Evolutionary conservation across 1,139 yeast species (phyloP), one percentile per base, ranked within the genome.

Genomic region (Hyphopichia khmerensis): DNA sequence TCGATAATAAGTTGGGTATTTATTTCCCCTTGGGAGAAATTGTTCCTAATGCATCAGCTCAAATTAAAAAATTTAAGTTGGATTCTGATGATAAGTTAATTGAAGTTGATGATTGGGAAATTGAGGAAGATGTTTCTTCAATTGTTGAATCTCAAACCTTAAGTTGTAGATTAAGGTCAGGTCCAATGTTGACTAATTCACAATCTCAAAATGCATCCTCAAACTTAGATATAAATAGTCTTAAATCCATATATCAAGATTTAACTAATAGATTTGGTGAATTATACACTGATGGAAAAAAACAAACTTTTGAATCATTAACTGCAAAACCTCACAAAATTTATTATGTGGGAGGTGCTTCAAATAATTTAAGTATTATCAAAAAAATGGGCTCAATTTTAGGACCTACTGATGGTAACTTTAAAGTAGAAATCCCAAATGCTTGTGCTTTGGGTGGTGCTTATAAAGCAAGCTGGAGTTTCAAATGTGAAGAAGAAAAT

Each of bases 401-500:
- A 33, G 90, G 91, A 4, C 75, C 82, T 2, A 48, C 54, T 13
- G 68, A 77, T 16, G 95, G 93, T 2, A 81, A 85, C 44, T 88
- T 65, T 60, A 79, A 81, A 48, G 84, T 85, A 24, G 93, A 87
- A 55, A 79, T 88, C 39, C 82, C 93, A 6, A 90, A 90, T 63
- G 95, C 96, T 1, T 90, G 97, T 73, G 97, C 96, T 1, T 67
- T 87, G 39, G 97, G 97, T n/a, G 96, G 96, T 4, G 95, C 96
- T 35, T 87, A 78, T 64, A 86, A 87, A 59, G 95, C 96, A 1
- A 73, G 85, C 40, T 89, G 95, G 87, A 76, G 84, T 42, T 59
- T 68, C 57, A 48, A 59, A 46, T 61, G 76, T 54, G 77, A 72
- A 53, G 33, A 48, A n/a, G 44, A 55, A 41, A 54, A 61, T 27